Conservation (phyloP, 306 rosid genomes). For the Cucumis cinereus region DNA sequence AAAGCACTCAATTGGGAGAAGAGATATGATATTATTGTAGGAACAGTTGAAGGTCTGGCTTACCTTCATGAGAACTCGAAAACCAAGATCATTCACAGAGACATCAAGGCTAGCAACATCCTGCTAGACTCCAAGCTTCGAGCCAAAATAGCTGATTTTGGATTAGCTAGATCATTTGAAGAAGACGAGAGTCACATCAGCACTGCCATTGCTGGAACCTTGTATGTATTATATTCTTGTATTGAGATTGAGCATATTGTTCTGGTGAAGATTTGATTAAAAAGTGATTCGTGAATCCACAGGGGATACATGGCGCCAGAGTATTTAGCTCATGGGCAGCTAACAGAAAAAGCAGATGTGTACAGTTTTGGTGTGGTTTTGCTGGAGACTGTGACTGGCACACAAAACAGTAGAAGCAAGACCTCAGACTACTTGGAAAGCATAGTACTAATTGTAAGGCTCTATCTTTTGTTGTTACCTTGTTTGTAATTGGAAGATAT, state of each 20-base stretch:
- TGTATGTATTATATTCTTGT: slow-evolving; percentile 27
- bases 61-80: slow-evolving; percentile 74
- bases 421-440: slow-evolving; percentile 60
- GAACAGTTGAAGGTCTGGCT: slow-evolving; percentile 75
- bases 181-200: slow-evolving; percentile 88
- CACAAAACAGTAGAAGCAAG: slow-evolving; percentile 72
- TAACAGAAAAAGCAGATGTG: slow-evolving; percentile 83
- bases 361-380: slow-evolving; percentile 77
- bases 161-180: slow-evolving; percentile 82
- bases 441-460: slow-evolving; percentile 44
- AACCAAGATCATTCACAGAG: slow-evolving; percentile 70
- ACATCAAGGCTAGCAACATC: slow-evolving; percentile 88
- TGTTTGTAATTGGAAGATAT: neutral
- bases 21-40: slow-evolving; percentile 53
- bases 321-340: slow-evolving; percentile 85
- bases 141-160: slow-evolving; percentile 92
- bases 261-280: neutral
- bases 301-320: slow-evolving; percentile 98
- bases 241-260: neutral
- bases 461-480: neutral
- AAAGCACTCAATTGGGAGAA: slow-evolving; percentile 68
- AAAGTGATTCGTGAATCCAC: slow-evolving; percentile 5
- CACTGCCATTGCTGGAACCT: slow-evolving; percentile 91
- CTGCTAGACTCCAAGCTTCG: slow-evolving; percentile 64
- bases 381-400: slow-evolving; percentile 57